Percentiles rank a stretch among this genome's conserved stretches.
phyloP scores from a whole-genome alignment of 148 eudicot species.

The Polygonum aviculare region DNA sequence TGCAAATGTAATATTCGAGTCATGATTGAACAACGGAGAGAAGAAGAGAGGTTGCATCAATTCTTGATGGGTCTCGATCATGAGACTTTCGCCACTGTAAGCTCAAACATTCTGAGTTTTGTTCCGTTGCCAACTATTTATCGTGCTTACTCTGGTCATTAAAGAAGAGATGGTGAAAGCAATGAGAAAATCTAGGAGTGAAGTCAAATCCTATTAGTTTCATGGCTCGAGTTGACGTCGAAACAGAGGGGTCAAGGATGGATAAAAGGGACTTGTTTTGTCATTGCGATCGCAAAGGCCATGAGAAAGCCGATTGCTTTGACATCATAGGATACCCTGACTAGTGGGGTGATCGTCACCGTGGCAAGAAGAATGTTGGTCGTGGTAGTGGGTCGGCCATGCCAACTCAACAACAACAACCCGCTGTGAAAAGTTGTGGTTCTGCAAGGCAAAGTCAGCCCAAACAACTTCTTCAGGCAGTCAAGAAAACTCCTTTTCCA shows the following conservation, averaged over 20 bases:
- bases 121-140: neutral
- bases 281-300: neutral
- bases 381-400: neutral
- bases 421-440: neutral
- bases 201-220: neutral
- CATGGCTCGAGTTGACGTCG: neutral
- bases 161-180: neutral
- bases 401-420: neutral
- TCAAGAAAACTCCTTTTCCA: neutral
- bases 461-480: neutral
- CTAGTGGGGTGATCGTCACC: neutral
- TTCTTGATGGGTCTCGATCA: neutral
- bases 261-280: neutral
- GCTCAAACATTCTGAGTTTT: neutral
- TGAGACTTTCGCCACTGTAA: neutral
- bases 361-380: neutral
- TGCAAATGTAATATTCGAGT: neutral
- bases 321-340: neutral
- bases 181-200: neutral
- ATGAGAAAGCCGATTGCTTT: neutral
- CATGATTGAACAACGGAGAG: neutral
- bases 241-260: neutral
- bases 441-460: neutral
- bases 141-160: neutral
- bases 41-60: neutral